Conservation (phyloP, 495 filamentous ascomycete species). For the Penicillium ochrochloron region DNA sequence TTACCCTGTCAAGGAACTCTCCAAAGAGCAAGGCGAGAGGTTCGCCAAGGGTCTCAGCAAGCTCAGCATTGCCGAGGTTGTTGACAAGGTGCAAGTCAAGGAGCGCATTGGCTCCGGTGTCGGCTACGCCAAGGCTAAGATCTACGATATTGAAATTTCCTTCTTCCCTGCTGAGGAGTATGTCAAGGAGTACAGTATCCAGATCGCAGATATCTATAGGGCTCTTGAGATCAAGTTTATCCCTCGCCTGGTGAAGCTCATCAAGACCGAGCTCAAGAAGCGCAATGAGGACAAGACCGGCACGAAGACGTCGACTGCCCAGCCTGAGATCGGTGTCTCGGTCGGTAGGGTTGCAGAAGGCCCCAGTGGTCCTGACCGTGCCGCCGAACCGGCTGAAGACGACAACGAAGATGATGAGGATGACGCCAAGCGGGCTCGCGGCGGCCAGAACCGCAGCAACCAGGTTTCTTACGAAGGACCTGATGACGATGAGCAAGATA, state of each 20-base stretch:
- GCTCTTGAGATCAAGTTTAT: slow-evolving; percentile 83
- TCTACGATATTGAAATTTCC: slow-evolving; percentile 78
- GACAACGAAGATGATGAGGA: slow-evolving; percentile 79
- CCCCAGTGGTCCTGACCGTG: slow-evolving; percentile 53
- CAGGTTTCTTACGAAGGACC: slow-evolving; percentile 87
- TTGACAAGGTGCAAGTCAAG: slow-evolving; percentile 78
- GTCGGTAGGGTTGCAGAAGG: slow-evolving; percentile 69
- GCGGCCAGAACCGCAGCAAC: slow-evolving; percentile 73
- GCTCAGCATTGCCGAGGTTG: slow-evolving; percentile 81
- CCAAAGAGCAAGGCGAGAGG: slow-evolving; percentile 67
- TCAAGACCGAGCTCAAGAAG: slow-evolving; percentile 78
- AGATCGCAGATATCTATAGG: slow-evolving; percentile 70
- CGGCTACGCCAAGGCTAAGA: slow-evolving; percentile 72
- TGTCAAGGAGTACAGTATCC: slow-evolving; percentile 80
- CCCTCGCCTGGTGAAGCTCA: slow-evolving; percentile 65
- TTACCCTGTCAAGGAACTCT: slow-evolving; percentile 72
- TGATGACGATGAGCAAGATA: slow-evolving; percentile 86
- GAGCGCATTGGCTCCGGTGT: slow-evolving; percentile 74
- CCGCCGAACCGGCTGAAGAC: slow-evolving; percentile 70
- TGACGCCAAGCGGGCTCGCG: slow-evolving; percentile 82
- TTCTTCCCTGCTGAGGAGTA: slow-evolving; percentile 89
- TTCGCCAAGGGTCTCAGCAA: slow-evolving; percentile 94
- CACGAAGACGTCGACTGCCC: slow-evolving; percentile 63
- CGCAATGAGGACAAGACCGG: slow-evolving; percentile 67
- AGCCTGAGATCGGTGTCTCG: slow-evolving; percentile 81